A percentile compares a stretch with the other conserved stretches of the same genome.
These are phyloP conservation scores for Sporothrix curviconia DNA, from an alignment of 2,329 filamentous ascomycete genomes.

Conservation along the genomic window DNA sequence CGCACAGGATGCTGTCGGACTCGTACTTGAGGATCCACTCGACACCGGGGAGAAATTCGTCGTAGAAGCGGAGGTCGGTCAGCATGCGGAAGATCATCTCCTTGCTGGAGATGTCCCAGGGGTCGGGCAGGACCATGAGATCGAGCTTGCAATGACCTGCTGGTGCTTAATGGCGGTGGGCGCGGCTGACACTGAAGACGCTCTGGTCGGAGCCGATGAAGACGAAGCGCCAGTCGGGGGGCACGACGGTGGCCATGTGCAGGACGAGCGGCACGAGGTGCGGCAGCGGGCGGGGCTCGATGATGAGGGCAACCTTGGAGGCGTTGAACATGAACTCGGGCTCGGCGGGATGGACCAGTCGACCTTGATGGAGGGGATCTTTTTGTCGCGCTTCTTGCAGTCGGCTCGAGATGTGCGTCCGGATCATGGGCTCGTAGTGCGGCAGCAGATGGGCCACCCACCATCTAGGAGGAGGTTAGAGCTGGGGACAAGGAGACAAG, in stretches of 20 bases:
- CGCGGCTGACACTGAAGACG: slow-evolving; percentile 37
- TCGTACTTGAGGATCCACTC: slow-evolving; percentile 52
- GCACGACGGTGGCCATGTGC: slow-evolving; percentile 47
- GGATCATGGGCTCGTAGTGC: slow-evolving; percentile 37
- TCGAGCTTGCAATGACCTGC: slow-evolving; percentile 44
- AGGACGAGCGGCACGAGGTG: slow-evolving; percentile 44
- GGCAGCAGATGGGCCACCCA: slow-evolving; percentile 39
- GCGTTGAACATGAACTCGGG: slow-evolving; percentile 36
- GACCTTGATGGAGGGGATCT: slow-evolving; percentile 34
- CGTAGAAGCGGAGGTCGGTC: slow-evolving; percentile 47
- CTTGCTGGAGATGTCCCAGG: slow-evolving; percentile 40
- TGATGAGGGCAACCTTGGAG: slow-evolving; percentile 46
- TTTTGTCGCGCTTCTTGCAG: slow-evolving; percentile 35
- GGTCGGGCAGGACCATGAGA: slow-evolving; percentile 41
- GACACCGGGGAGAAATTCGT: slow-evolving; percentile 42
- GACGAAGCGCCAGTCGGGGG: slow-evolving; percentile 48
- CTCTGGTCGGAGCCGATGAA: slow-evolving; percentile 46
- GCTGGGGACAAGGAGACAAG: not conserved
- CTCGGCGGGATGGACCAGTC: slow-evolving; percentile 32
- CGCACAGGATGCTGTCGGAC: slow-evolving; percentile 49
- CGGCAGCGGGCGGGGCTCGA: slow-evolving; percentile 42
- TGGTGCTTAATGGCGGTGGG: slow-evolving; percentile 43
- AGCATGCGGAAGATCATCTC: slow-evolving; percentile 43
- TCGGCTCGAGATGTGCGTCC: slow-evolving; percentile 31
- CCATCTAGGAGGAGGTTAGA: slow-evolving; percentile 34